Evolutionary conservation across 768 basidiomycete genomes (phyloP).

Genomic region (Leccinum variicolor): DNA sequence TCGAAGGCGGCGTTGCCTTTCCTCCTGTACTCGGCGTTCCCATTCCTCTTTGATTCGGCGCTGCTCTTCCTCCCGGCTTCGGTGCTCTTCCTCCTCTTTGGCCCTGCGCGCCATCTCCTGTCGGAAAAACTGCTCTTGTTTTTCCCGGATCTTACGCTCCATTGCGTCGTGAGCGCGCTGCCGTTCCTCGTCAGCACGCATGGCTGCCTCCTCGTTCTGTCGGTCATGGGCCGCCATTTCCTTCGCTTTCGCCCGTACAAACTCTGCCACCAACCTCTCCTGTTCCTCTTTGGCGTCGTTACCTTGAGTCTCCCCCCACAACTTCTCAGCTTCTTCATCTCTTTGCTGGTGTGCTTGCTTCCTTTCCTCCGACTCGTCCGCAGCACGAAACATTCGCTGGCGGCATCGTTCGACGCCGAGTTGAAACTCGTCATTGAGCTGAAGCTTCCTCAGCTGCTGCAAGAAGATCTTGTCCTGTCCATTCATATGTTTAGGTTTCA

Average conservation of each 20-base stretch:
- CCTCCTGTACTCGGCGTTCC: constrained; percentile 12
- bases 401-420: constrained; percentile 22
- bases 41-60: constrained; percentile 1
- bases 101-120: constrained; percentile 5
- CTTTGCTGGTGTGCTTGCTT: constrained; percentile 13
- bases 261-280: constrained; percentile 20
- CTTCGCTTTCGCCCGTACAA: constrained; percentile 9
- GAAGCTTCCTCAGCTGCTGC: constrained; percentile 18
- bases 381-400: constrained; percentile 22
- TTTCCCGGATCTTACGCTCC: constrained; percentile 23
- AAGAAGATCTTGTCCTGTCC: constrained; percentile 25
- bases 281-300: constrained; percentile 14
- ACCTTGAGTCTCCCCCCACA: constrained; percentile 13
- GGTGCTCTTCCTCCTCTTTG: constrained; percentile 15
- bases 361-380: constrained; percentile 9
- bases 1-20: background rate
- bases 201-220: constrained; percentile 11
- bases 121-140: constrained; percentile 16
- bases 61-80: background rate
- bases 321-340: constrained; percentile 19
- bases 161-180: constrained; percentile 18
- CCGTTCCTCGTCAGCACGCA: constrained; percentile 12
- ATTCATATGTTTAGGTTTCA: constrained; percentile 14
- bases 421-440: constrained; percentile 7
- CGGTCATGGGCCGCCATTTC: background rate